A percentile compares a stretch with the other conserved stretches of the same genome.
Evolutionary conservation across 257 asterid genomes (phyloP).

Genomic region (Penstemon eatonii): DNA sequence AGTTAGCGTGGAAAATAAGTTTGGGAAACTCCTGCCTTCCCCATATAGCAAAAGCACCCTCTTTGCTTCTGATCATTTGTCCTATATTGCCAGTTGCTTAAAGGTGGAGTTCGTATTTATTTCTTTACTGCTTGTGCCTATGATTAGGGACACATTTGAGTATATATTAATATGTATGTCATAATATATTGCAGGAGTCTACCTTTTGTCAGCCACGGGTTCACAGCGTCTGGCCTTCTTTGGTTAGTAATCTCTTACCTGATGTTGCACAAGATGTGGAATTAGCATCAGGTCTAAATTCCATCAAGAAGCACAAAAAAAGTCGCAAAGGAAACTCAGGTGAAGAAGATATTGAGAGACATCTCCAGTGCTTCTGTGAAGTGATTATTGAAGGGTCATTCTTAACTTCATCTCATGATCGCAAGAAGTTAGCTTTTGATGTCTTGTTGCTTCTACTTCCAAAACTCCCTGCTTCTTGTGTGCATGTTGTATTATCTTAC

Average conservation of each 20-base stretch:
- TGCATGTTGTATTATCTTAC: conserved; percentile 56
- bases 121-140: conserved; percentile 13
- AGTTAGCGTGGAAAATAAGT: conserved; percentile 46
- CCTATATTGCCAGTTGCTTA: conserved; percentile 65
- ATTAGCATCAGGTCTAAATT: conserved; percentile 41
- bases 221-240: conserved; percentile 80
- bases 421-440: conserved; percentile 84
- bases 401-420: conserved; percentile 86
- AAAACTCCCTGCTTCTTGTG: conserved; percentile 67
- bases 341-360: conserved; percentile 71
- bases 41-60: conserved; percentile 61
- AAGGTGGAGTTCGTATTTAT: conserved; percentile 53
- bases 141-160: conserved; percentile 14
- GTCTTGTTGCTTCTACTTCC: conserved; percentile 71
- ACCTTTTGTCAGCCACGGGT: conserved; percentile 91
- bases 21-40: conserved; percentile 76
- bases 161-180: conserved; percentile 25
- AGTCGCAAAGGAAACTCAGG: conserved; percentile 59
- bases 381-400: conserved; percentile 82
- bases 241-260: conserved; percentile 70
- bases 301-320: conserved; percentile 75
- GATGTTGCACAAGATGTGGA: conserved; percentile 62
- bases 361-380: conserved; percentile 66
- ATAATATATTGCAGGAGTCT: conserved; percentile 67
- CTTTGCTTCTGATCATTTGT: conserved; percentile 62